These are phyloP conservation scores for Lentinula boryana DNA, from an alignment of 768 basidiomycete genomes.

Conservation along the genomic window DNA sequence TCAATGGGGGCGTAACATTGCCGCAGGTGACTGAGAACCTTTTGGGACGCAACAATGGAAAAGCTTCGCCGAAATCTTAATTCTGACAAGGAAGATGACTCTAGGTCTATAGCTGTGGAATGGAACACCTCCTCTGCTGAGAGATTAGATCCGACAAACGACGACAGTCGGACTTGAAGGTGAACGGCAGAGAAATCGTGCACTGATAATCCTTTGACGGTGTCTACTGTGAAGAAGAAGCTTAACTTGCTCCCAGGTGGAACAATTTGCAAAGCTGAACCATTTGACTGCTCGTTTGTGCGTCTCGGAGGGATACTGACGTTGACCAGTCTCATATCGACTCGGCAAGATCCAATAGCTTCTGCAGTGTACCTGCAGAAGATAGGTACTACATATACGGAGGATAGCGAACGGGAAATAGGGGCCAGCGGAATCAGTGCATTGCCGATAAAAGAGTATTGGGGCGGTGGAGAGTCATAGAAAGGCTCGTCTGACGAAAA, in stretches of 20 bases:
- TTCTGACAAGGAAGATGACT: slow-evolving; percentile 63
- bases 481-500: slow-evolving; percentile 93
- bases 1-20: slow-evolving; percentile 83
- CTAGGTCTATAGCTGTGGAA: slow-evolving; percentile 70
- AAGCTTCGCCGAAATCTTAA: slow-evolving; percentile 82
- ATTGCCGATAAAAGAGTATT: slow-evolving; percentile 91
- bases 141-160: slow-evolving; percentile 70
- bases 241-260: slow-evolving; percentile 73
- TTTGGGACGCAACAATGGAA: slow-evolving; percentile 68
- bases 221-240: slow-evolving; percentile 83
- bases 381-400: slow-evolving; percentile 75
- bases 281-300: slow-evolving; percentile 52
- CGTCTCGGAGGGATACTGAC: slow-evolving; percentile 58
- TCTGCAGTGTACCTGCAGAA: slow-evolving; percentile 93
- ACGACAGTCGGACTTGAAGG: slow-evolving; percentile 82
- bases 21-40: slow-evolving; percentile 65
- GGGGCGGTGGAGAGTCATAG: slow-evolving; percentile 80
- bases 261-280: slow-evolving; percentile 71
- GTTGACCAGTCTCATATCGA: slow-evolving; percentile 78
- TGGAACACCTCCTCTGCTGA: slow-evolving; percentile 78
- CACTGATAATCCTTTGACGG: slow-evolving; percentile 84
- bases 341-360: slow-evolving; percentile 90
- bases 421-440: slow-evolving; percentile 78
- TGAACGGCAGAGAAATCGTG: slow-evolving; percentile 85
- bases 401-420: slow-evolving; percentile 70